Evolutionary conservation across 2,329 filamentous ascomycete species (phyloP).

Genomic region (Aureobasidium sp.): DNA sequence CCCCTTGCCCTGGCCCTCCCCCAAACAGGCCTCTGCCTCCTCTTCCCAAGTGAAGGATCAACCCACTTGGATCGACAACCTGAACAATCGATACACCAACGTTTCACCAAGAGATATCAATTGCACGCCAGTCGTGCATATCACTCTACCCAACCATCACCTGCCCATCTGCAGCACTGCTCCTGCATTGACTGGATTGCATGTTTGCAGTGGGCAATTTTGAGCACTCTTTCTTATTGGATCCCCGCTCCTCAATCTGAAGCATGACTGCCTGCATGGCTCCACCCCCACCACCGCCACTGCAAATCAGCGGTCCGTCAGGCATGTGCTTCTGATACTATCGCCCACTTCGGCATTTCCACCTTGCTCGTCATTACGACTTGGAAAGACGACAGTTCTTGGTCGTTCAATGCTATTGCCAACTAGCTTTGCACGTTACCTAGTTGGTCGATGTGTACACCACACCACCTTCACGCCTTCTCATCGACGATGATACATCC

Average conservation of each 20-base stretch:
- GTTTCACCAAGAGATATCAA: not conserved
- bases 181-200: conserved; percentile 6
- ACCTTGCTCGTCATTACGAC: not conserved
- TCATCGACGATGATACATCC: not conserved
- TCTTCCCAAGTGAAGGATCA: conserved; percentile 28
- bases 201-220: not conserved
- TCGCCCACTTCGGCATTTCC: not conserved
- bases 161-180: not conserved
- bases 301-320: conserved; percentile 1
- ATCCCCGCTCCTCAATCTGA: conserved; percentile 7
- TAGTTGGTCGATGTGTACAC: not conserved
- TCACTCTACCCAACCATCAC: not conserved
- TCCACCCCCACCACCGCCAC: conserved; percentile 4
- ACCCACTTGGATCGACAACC: not conserved
- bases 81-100: not conserved
- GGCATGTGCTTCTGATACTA: not conserved
- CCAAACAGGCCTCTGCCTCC: conserved; percentile 42
- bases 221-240: not conserved
- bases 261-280: conserved; percentile 13
- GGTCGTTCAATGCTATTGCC: not conserved
- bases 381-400: not conserved
- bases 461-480: not conserved
- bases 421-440: not conserved
- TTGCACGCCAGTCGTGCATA: not conserved
- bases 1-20: conserved; percentile 43